These are phyloP conservation scores for Camptophora hylomeconis DNA, from an alignment of 2,329 filamentous ascomycete genomes.

Conservation along the genomic window DNA sequence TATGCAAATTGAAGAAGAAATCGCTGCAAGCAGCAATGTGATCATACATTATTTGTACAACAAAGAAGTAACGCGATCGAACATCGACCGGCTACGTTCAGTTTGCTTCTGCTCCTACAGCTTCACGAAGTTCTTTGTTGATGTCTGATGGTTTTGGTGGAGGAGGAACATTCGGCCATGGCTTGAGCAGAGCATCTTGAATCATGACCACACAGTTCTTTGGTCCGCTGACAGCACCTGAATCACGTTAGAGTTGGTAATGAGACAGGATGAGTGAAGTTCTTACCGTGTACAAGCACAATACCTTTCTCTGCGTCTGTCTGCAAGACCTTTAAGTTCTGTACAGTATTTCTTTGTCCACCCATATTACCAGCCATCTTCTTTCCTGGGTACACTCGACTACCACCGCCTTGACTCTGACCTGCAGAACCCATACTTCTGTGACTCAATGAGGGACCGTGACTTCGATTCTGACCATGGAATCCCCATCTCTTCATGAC, in stretches of 20 bases:
- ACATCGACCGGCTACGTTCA: conserved; percentile 4
- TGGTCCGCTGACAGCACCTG: conserved; percentile 66
- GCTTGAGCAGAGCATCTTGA: conserved; percentile 84
- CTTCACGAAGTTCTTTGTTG: conserved; percentile 6
- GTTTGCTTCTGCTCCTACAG: conserved; percentile 7
- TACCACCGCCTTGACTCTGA: conserved; percentile 81
- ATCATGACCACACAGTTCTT: conserved; percentile 76
- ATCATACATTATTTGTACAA: background rate
- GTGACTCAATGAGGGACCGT: conserved; percentile 93
- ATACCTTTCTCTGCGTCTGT: conserved; percentile 78
- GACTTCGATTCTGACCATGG: conserved; percentile 73
- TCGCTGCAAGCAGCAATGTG: background rate
- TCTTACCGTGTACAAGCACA: conserved; percentile 68
- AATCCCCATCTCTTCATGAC: conserved; percentile 97
- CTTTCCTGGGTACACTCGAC: conserved; percentile 86
- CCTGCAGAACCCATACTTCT: conserved; percentile 82
- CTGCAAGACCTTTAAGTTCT: conserved; percentile 81
- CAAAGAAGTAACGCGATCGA: background rate
- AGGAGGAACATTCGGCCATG: conserved; percentile 44
- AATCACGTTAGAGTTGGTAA: conserved; percentile 8
- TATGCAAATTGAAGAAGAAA: conserved; percentile 1
- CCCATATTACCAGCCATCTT: conserved; percentile 98
- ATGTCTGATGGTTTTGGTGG: conserved; percentile 7
- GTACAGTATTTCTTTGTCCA: conserved; percentile 71
- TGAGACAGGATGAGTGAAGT: background rate